A percentile compares a stretch with the other conserved stretches of the same genome.
Conservation (phyloP, 768 basidiomycete genomes). For the Mycena chlorophos region DNA sequence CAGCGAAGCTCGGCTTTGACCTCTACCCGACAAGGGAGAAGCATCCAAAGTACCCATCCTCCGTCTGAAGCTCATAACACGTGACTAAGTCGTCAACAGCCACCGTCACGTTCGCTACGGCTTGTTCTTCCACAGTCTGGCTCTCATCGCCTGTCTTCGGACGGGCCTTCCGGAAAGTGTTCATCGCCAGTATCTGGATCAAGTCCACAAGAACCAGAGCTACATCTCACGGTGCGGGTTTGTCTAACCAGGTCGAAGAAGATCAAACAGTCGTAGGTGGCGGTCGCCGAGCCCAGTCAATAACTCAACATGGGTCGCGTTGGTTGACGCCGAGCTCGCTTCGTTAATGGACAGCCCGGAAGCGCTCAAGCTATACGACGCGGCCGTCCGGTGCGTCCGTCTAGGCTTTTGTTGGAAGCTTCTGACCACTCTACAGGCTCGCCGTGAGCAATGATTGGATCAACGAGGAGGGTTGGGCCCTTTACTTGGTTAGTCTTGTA, state of each 20-base stretch:
- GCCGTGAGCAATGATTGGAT: conserved; percentile 70
- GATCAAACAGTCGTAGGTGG: conserved; percentile 49
- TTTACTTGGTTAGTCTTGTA: conserved; percentile 51
- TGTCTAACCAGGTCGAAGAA: neutral
- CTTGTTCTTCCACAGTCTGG: conserved; percentile 69
- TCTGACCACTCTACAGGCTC: conserved; percentile 39
- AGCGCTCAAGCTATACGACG: conserved; percentile 67
- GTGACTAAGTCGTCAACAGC: conserved; percentile 31
- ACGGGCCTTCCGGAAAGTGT: conserved; percentile 39
- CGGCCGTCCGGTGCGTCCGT: conserved; percentile 57
- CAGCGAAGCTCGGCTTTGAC: conserved; percentile 61
- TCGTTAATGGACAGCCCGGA: conserved; percentile 55
- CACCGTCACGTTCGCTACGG: conserved; percentile 70
- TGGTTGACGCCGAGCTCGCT: conserved; percentile 73
- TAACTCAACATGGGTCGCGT: conserved; percentile 64
- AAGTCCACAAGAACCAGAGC: conserved; percentile 59
- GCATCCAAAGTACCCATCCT: conserved; percentile 67
- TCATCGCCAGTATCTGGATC: conserved; percentile 47
- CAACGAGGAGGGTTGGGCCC: conserved; percentile 69
- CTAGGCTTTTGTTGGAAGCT: neutral
- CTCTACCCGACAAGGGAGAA: conserved; percentile 57
- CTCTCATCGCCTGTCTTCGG: conserved; percentile 61
- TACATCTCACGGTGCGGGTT: conserved; percentile 54
- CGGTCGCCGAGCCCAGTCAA: conserved; percentile 69
- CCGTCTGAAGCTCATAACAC: neutral